Evolutionary conservation across 257 asterid species (phyloP), one percentile per base, ranked within the genome.

Genomic region (Gardenia jasminoides): DNA sequence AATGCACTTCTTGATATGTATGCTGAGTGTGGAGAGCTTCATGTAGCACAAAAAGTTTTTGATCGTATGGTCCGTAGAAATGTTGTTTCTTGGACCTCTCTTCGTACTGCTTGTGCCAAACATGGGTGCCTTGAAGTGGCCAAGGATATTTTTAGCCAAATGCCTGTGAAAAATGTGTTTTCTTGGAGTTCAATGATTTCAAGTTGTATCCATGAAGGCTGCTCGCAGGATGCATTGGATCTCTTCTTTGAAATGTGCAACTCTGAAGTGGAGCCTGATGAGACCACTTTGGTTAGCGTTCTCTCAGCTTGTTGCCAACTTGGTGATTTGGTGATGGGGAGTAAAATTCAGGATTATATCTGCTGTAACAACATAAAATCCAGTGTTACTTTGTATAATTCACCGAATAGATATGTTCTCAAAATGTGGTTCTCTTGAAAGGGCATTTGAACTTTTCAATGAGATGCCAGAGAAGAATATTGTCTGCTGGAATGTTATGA

Each of bases 81-180:
- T 31, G 89, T 91, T 17, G 91, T 91, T 54, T 87, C 93, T 0
- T 91, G 97, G 92, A 92, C 96, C 75, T 88, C 94, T 79, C 87
- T 92, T 89, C 76, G 87, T 33, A 86, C 62, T 73, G 91, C 91
- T 19, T 91, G 85, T 82, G 91, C 92, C 26, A 89, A 88, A 73
- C 80, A 87, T 43, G 91, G 87, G 9, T 72, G 69, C 36, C 83
- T 83, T 19, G 87, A 82, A 80, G 75, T 82, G 26, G 93, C 96
- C 15, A 72, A 81, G 85, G 39, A 15, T 50, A 71, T 77, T 52
- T 89, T 92, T 67, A 48, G 82, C 54, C 70, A 72, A 78, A 91
- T 91, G 88, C 92, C 97, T 11, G 84, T 78, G 44, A 86, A 86
- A 77, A 79, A 83, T 72, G 84, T 76, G 69, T 36, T 80, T 80